These are phyloP conservation scores for Pichia norvegensis DNA, from an alignment of 1,139 yeast species.

Conservation along the genomic window DNA sequence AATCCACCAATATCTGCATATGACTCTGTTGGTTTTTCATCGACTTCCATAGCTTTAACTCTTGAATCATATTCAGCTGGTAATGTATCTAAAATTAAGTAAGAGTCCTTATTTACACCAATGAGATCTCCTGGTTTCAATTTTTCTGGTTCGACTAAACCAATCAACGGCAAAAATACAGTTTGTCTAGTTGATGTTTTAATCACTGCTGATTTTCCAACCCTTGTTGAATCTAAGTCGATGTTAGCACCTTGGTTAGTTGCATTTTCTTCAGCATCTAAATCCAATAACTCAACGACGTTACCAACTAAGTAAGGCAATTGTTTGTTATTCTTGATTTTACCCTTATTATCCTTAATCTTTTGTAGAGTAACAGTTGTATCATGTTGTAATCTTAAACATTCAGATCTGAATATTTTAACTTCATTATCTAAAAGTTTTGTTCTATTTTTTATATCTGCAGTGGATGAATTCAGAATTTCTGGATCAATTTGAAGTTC, in stretches of 20 bases:
- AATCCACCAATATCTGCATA: constrained; percentile 96
- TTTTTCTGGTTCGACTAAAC: constrained; percentile 80
- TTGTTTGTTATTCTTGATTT: constrained; percentile 91
- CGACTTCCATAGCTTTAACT: constrained; percentile 99
- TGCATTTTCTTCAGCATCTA: constrained; percentile 82
- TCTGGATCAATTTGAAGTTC: constrained; percentile 66
- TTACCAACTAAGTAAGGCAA: constrained; percentile 97
- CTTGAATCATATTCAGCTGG: constrained; percentile 97
- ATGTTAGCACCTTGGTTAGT: constrained; percentile 91
- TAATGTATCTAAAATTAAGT: constrained; percentile 82
- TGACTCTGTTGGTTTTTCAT: constrained; percentile 95
- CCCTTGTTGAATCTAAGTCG: constrained; percentile 84
- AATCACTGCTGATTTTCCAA: constrained; percentile 96
- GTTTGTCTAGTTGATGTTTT: constrained; percentile 98
- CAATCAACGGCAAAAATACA: constrained; percentile 90
- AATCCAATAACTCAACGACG: constrained; percentile 86
- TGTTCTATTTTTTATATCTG: constrained; percentile 80
- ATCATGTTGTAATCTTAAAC: constrained; percentile 85
- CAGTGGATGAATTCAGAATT: constrained; percentile 66
- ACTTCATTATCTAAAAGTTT: constrained; percentile 90
- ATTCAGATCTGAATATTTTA: constrained; percentile 89
- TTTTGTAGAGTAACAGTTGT: constrained; percentile 88
- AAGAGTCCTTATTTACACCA: constrained; percentile 96
- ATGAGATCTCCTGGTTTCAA: constrained; percentile 94
- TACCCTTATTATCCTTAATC: constrained; percentile 92